Conservation (phyloP, 192 early-diverging fungal species). For the Obelidium mucronatum region DNA sequence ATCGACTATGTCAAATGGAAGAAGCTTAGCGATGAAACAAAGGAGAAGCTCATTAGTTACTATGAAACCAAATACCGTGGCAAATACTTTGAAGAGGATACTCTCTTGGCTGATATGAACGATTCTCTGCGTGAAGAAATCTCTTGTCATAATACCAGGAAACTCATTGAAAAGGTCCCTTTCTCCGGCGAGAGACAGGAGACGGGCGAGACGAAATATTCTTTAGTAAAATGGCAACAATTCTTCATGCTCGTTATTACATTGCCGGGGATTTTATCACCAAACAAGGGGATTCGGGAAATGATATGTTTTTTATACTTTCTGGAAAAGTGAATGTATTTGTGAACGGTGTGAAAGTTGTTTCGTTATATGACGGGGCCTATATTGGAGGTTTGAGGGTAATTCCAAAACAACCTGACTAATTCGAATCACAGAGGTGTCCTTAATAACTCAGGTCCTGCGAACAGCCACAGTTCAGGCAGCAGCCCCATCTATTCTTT, state of each 20-base stretch:
- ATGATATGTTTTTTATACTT: conserved; percentile 61
- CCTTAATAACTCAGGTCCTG: not conserved
- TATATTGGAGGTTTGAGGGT: conserved; percentile 9
- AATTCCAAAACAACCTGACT: not conserved
- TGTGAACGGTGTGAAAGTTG: conserved; percentile 42
- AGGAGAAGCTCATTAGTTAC: conserved; percentile 31
- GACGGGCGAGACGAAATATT: conserved; percentile 38
- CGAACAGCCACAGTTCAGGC: conserved; percentile 16
- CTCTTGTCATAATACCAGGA: conserved; percentile 30
- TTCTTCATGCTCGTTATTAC: conserved; percentile 33
- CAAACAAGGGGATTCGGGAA: conserved; percentile 45
- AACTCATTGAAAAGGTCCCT: conserved; percentile 43
- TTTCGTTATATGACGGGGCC: conserved; percentile 25
- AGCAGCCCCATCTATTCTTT: not conserved
- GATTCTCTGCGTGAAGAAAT: conserved; percentile 49
- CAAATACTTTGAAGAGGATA: conserved; percentile 41
- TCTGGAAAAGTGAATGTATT: conserved; percentile 48
- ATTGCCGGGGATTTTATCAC: conserved; percentile 35
- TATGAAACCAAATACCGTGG: conserved; percentile 49
- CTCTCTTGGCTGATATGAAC: conserved; percentile 43
- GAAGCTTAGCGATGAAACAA: conserved; percentile 39
- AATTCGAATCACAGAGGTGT: not conserved
- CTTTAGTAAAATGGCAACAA: conserved; percentile 13
- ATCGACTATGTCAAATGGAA: conserved; percentile 50
- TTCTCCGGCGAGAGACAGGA: conserved; percentile 24